Conservation (phyloP, 2,329 filamentous ascomycete species). For the Colletotrichum sp. region DNA sequence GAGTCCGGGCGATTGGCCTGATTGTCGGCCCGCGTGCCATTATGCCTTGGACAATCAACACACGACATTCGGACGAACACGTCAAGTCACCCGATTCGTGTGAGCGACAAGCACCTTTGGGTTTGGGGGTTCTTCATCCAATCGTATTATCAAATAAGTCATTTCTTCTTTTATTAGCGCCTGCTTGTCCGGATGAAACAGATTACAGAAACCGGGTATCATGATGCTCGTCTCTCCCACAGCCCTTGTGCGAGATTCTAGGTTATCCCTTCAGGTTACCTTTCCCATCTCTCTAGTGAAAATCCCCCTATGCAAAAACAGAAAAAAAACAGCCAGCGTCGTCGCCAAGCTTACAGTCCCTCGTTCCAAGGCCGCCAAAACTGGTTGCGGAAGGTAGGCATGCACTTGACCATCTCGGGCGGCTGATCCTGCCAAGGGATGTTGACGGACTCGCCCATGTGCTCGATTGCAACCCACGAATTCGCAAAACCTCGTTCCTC, state of each 20-base stretch:
- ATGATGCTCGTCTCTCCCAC: neutral
- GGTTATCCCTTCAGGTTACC: neutral
- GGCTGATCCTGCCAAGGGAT: conserved; percentile 50
- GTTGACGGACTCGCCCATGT: conserved; percentile 26
- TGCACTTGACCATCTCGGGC: conserved; percentile 53
- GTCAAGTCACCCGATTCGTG: neutral
- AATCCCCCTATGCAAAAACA: neutral
- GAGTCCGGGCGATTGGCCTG: neutral
- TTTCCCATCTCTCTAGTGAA: neutral
- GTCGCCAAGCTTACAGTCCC: neutral
- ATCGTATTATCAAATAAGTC: neutral
- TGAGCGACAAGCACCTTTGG: neutral
- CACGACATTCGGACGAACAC: neutral
- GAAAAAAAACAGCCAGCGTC: neutral
- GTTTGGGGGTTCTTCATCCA: neutral
- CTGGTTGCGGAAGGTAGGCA: conserved; percentile 46
- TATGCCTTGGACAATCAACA: neutral
- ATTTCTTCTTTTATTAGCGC: neutral
- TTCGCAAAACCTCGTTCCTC: conserved; percentile 51
- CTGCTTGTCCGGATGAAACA: neutral
- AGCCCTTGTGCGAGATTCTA: neutral
- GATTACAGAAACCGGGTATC: neutral
- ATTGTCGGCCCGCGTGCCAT: neutral
- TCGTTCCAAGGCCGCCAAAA: conserved; percentile 49
- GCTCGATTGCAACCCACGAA: conserved; percentile 2